Conservation (phyloP, 495 filamentous ascomycete genomes). For the Penicillium subrubescens region DNA sequence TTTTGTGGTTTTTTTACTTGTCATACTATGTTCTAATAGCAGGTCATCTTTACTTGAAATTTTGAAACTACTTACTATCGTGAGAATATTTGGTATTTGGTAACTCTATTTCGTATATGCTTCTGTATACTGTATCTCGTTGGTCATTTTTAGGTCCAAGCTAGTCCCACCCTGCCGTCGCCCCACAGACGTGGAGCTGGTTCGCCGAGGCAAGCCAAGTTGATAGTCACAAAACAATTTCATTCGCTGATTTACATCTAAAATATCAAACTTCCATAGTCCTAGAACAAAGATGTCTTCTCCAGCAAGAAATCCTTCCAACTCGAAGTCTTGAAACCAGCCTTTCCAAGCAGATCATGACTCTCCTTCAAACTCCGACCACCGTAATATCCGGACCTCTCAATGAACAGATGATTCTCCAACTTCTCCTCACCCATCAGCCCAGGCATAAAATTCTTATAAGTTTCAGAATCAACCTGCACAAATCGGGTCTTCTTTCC, state of each 20-base stretch:
- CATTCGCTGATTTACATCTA: neutral
- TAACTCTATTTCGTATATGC: neutral
- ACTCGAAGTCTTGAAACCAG: neutral
- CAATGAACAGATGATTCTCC: neutral
- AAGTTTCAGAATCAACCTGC: neutral
- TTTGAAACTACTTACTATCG: too few species aligned
- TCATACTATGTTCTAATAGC: slow-evolving; percentile 27
- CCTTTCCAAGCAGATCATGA: neutral
- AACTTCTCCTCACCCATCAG: neutral
- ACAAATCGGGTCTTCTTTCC: neutral
- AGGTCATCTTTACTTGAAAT: slow-evolving; percentile 25
- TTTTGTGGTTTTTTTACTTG: slow-evolving; percentile 24
- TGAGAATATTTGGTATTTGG: neutral
- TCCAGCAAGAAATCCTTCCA: neutral
- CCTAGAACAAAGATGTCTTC: neutral
- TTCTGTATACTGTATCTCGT: neutral
- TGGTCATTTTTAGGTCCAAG: too few species aligned
- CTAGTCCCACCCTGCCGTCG: too few species aligned
- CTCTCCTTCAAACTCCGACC: neutral
- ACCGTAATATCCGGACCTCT: neutral
- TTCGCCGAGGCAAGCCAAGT: neutral
- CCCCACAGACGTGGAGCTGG: too few species aligned
- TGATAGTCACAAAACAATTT: neutral
- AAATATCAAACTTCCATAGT: neutral
- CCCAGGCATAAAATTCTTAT: neutral